Conservation (phyloP, 2,329 filamentous ascomycete species). For the Sordariomycetes sp. region DNA sequence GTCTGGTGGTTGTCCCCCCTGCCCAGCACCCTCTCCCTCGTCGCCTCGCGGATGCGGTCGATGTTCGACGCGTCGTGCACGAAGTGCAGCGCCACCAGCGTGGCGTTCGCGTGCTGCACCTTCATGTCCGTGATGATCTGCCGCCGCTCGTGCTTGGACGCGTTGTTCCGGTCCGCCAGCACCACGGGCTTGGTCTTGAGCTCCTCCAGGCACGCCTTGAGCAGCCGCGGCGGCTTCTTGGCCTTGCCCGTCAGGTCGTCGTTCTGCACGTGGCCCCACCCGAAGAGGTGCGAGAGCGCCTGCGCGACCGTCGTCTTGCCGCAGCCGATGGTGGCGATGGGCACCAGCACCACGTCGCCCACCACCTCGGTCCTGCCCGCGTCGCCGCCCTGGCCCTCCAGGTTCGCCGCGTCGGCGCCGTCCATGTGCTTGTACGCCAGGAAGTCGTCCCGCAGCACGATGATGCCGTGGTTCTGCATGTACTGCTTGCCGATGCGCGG, state of each 20-base stretch:
- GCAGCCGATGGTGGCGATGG: constrained; percentile 88
- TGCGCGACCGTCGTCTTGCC: constrained; percentile 91
- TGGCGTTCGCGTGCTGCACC: constrained; percentile 48
- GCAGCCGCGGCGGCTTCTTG: constrained; percentile 64
- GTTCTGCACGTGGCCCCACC: constrained; percentile 91
- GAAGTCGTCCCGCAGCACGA: constrained; percentile 80
- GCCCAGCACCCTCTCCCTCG: constrained; percentile 65
- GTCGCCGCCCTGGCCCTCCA: constrained; percentile 26
- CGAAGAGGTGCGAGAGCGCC: constrained; percentile 72
- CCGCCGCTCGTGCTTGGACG: constrained; percentile 74
- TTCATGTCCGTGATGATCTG: constrained; percentile 77
- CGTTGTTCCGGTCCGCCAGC: constrained; percentile 90
- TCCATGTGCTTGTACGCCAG: constrained; percentile 73
- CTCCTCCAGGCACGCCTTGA: constrained; percentile 53
- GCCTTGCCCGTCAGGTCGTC: constrained; percentile 81
- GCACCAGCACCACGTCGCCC: constrained; percentile 69
- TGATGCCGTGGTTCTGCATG: constrained; percentile 87
- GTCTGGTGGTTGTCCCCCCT: constrained; percentile 97
- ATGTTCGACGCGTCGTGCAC: constrained; percentile 71
- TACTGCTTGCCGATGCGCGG: constrained; percentile 61
- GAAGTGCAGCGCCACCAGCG: constrained; percentile 80
- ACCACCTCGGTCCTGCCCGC: constrained; percentile 41
- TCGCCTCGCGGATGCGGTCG: constrained; percentile 62
- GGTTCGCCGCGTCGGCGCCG: constrained; percentile 76
- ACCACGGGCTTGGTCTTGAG: constrained; percentile 61